Base-by-base conservation (phyloP, 345 rosid species). In the Crucihimalaya himalaica region DNA sequence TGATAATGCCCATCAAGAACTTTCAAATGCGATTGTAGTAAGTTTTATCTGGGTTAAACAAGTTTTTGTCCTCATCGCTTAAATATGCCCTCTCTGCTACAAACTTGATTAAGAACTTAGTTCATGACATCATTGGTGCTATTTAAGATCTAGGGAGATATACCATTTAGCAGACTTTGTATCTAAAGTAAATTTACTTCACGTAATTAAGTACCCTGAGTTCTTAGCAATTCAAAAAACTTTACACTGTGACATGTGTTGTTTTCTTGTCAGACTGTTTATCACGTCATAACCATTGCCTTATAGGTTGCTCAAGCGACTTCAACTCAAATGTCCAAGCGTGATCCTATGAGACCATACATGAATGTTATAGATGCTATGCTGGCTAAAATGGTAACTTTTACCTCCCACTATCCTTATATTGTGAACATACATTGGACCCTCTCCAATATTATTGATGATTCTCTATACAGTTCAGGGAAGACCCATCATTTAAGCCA, bases 301-400 rank as follows among this genome's bases (percentile, higher is more conserved):
- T 77, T 59, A 54, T 81, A 96, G 99, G 95, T 96, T 78, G 96
- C 99, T 81, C 98, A 92, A 81, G 97, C 99, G 63, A 96, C 99
- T 68, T 96, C 99, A 45, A 92, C 89, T 66, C 99, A 96, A 79
- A 92, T 96, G 98, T 92, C 99, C 74, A 96, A 89, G 86, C 97
- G 96, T 37, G 99, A 96, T 83, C 96, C 98, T 52, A 81, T 96
- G 85, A 86, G 98, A 71, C 96, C 96, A 27, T 92, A 87, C 87
- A 96, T 96, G 99, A 81, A 87, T 82, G 93, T 92, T 69, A 96
- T 96, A 74, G 98, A 90, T 79, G 79, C 83, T 58, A 92, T 96
- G 99, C 84, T 90, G 53, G 69, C 84, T 68, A 84, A 86, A 80
- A 86, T 96, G 97, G 99, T 96, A 88, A 65, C 63, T 10, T 62